phyloP scores from a whole-genome alignment of 148 eudicot species.

The Bassia scoparia region DNA sequence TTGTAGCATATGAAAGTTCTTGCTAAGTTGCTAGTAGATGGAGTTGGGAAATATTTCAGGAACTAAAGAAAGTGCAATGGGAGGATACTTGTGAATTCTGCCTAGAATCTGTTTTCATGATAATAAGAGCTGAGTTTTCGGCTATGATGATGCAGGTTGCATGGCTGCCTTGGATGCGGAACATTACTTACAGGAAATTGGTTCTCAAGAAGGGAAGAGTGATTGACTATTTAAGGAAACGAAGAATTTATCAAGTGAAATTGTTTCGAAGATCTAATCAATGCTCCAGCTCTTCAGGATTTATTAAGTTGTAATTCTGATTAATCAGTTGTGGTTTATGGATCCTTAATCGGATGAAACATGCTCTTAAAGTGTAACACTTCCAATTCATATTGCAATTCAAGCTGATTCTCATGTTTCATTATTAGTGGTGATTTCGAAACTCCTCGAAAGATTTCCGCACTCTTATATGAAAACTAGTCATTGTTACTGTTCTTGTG shows the following conservation, averaged over 20 bases:
- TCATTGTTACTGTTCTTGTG: no score
- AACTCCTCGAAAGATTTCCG: no score
- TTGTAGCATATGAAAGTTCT: not conserved
- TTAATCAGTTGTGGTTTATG: not conserved
- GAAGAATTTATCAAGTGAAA: not conserved
- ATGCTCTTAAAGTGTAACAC: not conserved
- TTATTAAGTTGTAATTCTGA: not conserved
- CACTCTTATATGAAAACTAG: no score
- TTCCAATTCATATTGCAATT: not conserved
- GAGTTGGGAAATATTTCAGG: not conserved
- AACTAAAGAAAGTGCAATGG: not conserved
- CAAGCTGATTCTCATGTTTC: no score
- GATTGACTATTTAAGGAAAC: constrained; percentile 37
- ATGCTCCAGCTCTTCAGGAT: not conserved
- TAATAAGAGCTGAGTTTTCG: not conserved
- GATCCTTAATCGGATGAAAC: not conserved
- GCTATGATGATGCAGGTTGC: constrained; percentile 49
- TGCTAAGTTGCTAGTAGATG: not conserved
- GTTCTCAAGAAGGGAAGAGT: constrained; percentile 64
- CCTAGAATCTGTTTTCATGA: not conserved
- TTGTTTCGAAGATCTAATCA: constrained; percentile 25
- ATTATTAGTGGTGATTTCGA: no score
- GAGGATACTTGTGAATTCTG: not conserved
- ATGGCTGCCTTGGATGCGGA: constrained; percentile 90
- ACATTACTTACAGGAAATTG: constrained; percentile 78